Conservation (phyloP, 2,329 filamentous ascomycete genomes). For the Lachnellula hyalina region DNA sequence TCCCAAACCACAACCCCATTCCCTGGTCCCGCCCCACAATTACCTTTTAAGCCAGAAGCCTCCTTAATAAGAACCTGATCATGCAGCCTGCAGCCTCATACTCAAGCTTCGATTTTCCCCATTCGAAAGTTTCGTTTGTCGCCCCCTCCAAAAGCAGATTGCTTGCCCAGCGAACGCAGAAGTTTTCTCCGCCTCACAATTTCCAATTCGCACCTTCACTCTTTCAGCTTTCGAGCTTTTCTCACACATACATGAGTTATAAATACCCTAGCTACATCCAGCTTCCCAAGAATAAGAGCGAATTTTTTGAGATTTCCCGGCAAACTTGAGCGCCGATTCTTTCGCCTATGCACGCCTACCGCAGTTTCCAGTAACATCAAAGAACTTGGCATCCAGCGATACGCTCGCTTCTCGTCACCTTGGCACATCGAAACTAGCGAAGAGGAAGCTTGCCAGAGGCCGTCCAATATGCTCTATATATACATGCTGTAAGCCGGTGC, state of each 20-base stretch:
- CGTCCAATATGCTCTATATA: not conserved
- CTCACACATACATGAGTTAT: too few relatives aligned
- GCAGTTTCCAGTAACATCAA: too few relatives aligned
- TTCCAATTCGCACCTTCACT: not conserved
- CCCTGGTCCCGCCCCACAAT: too few relatives aligned
- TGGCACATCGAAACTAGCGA: not conserved
- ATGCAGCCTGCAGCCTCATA: not conserved
- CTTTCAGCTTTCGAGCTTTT: not conserved
- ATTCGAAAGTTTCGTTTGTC: not conserved
- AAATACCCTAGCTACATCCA: not conserved
- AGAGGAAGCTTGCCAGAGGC: not conserved
- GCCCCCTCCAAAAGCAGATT: not conserved
- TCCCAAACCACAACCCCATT: too few relatives aligned
- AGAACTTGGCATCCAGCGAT: not conserved
- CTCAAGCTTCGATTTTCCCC: not conserved
- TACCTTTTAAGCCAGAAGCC: too few relatives aligned
- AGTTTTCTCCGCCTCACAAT: not conserved
- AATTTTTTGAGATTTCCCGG: too few relatives aligned
- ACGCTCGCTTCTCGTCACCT: not conserved
- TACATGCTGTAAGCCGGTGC: slow-evolving; percentile 3
- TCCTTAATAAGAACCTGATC: too few relatives aligned
- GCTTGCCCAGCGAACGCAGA: not conserved
- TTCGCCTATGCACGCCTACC: too few relatives aligned
- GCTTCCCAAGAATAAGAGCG: too few relatives aligned
- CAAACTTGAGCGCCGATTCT: too few relatives aligned